phyloP scores from a whole-genome alignment of 2,329 filamentous ascomycete genomes.

The Lachnum nothofagi region DNA sequence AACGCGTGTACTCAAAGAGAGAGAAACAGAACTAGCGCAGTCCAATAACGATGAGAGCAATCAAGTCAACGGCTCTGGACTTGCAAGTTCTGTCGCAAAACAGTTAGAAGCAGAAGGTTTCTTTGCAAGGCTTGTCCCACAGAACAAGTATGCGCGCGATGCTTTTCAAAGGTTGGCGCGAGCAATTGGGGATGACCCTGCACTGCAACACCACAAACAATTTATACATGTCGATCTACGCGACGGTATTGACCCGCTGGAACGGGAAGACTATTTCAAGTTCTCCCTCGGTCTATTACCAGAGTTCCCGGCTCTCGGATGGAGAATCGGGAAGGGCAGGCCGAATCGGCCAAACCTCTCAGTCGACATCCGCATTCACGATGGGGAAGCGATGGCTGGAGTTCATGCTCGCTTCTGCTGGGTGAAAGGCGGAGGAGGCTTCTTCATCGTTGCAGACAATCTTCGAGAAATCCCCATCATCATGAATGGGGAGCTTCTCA shows the following conservation, averaged over 20 bases:
- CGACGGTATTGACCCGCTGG: constrained; percentile 1
- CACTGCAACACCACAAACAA: constrained; percentile 10
- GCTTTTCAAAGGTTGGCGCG: constrained; percentile 10
- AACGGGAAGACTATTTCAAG: constrained; percentile 11
- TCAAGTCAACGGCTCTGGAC: background rate
- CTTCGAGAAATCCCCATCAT: constrained; percentile 8
- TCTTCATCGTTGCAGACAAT: constrained; percentile 22
- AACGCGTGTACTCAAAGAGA: constrained; percentile 10
- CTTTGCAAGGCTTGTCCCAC: constrained; percentile 15
- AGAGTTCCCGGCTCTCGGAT: constrained; percentile 15
- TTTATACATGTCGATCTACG: constrained; percentile 11
- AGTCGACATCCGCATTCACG: constrained; percentile 19
- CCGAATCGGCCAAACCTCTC: constrained; percentile 11
- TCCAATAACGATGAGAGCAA: background rate
- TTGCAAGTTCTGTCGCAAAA: background rate
- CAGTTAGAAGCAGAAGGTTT: constrained; percentile 11
- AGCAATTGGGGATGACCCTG: background rate
- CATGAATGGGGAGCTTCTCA: constrained; percentile 22
- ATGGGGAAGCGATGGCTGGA: constrained; percentile 18
- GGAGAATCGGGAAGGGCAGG: constrained; percentile 21
- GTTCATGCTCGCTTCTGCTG: constrained; percentile 18
- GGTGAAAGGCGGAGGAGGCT: constrained; percentile 21
- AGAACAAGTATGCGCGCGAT: constrained; percentile 12
- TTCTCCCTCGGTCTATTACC: constrained; percentile 14
- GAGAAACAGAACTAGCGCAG: constrained; percentile 1